phyloP scores from a whole-genome alignment of 2,329 filamentous ascomycete species.

The Aspergillus sp. region DNA sequence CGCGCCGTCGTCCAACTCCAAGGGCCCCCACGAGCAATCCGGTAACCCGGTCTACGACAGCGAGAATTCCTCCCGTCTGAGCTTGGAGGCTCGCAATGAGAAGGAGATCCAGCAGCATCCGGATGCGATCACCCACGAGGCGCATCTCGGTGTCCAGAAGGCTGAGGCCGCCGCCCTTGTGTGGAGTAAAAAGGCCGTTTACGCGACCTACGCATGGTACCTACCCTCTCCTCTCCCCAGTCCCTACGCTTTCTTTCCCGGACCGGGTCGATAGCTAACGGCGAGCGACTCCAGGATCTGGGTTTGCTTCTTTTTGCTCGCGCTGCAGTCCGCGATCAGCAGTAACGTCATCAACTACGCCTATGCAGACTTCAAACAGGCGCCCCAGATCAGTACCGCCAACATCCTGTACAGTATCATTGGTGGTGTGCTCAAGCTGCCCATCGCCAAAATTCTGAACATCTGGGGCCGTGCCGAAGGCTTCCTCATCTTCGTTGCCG shows the following conservation, averaged over 20 bases:
- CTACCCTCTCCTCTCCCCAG: no score
- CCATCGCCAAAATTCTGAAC: constrained; percentile 62
- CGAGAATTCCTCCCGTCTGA: constrained; percentile 21
- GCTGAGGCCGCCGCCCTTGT: constrained; percentile 47
- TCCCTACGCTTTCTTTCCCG: no score
- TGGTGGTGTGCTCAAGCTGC: constrained; percentile 59
- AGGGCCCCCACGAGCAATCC: neutral
- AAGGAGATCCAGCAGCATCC: constrained; percentile 26
- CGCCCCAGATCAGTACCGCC: constrained; percentile 51
- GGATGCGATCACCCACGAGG: constrained; percentile 25
- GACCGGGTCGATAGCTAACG: neutral
- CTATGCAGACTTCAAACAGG: constrained; percentile 52
- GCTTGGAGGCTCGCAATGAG: constrained; percentile 27
- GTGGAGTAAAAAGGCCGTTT: constrained; percentile 42
- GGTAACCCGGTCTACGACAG: constrained; percentile 7
- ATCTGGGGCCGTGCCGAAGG: constrained; percentile 63
- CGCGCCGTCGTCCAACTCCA: neutral
- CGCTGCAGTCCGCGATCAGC: constrained; percentile 43
- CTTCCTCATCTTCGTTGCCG: constrained; percentile 49
- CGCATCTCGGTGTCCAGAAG: constrained; percentile 45
- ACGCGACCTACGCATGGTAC: constrained; percentile 32
- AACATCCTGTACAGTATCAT: constrained; percentile 57
- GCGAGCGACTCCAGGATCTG: constrained; percentile 37
- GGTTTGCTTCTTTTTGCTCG: constrained; percentile 46
- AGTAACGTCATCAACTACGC: constrained; percentile 48